Conservation (phyloP, 495 filamentous ascomycete species). For the Penicillium simplicissimum region DNA sequence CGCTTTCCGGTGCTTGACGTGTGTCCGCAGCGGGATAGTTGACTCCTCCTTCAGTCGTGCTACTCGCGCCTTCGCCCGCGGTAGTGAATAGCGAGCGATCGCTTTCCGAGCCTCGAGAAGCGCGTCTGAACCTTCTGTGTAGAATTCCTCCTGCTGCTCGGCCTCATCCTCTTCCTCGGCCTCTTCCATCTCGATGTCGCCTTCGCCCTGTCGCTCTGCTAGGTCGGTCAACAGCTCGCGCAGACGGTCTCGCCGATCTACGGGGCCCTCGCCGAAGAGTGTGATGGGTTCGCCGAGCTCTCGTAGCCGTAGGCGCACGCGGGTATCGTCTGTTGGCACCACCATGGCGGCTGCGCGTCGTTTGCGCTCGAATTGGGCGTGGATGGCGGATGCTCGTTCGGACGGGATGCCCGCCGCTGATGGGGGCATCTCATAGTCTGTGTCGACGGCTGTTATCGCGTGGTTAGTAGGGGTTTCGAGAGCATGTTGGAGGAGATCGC, state of each 20-base stretch:
- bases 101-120: conserved; percentile 74
- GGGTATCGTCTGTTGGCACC: conserved; percentile 93
- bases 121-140: conserved; percentile 75
- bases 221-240: conserved; percentile 75
- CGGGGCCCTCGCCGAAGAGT: conserved; percentile 88
- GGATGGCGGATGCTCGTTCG: conserved; percentile 83
- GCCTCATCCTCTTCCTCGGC: conserved; percentile 50
- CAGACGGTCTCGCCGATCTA: conserved; percentile 82
- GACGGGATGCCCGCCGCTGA: conserved; percentile 73
- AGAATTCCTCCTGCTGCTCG: conserved; percentile 93
- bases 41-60: conserved; percentile 76
- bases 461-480: conserved; percentile 1
- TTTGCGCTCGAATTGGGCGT: conserved; percentile 88
- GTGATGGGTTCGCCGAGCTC: conserved; percentile 91
- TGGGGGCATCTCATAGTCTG: conserved; percentile 78
- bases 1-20: conserved; percentile 85
- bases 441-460: conserved; percentile 66
- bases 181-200: conserved; percentile 64
- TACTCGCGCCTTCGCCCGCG: conserved; percentile 74
- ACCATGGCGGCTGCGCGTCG: conserved; percentile 83
- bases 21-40: conserved; percentile 78
- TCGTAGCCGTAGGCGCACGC: conserved; percentile 77
- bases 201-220: conserved; percentile 63
- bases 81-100: conserved; percentile 85
- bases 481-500: conserved; percentile 27